These are phyloP conservation scores for Alternaria sp. DNA, from an alignment of 2,329 filamentous ascomycete genomes.

Conservation along the genomic window DNA sequence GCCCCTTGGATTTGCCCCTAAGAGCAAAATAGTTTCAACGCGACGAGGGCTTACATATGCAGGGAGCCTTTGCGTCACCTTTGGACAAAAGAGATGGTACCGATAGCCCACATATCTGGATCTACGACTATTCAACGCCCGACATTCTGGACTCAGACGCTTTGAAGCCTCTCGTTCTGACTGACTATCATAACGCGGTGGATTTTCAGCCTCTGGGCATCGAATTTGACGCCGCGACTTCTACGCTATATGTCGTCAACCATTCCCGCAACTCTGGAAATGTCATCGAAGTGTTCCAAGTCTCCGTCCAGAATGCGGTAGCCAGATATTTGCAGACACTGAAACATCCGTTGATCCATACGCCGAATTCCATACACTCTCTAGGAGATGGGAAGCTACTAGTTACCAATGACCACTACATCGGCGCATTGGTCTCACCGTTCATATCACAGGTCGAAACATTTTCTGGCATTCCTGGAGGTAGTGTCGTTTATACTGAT, in stretches of 20 bases:
- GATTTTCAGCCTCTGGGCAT: slow-evolving; percentile 55
- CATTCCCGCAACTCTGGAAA: slow-evolving; percentile 43
- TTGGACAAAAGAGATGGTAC: slow-evolving; percentile 10
- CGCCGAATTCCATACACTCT: slow-evolving; percentile 50
- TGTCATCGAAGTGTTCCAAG: slow-evolving; percentile 39
- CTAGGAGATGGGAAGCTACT: slow-evolving; percentile 42
- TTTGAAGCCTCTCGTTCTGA: slow-evolving; percentile 33
- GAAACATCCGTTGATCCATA: slow-evolving; percentile 38
- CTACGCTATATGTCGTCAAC: slow-evolving; percentile 50
- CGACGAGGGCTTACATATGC: not conserved
- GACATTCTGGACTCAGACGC: slow-evolving; percentile 18
- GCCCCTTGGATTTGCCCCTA: not conserved
- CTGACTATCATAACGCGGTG: slow-evolving; percentile 26
- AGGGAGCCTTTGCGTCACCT: slow-evolving; percentile 39
- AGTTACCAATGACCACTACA: slow-evolving; percentile 53
- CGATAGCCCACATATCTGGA: slow-evolving; percentile 43
- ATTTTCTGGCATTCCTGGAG: slow-evolving; percentile 45
- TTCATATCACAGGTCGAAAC: slow-evolving; percentile 49
- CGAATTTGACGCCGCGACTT: slow-evolving; percentile 42
- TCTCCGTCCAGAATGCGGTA: slow-evolving; percentile 27
- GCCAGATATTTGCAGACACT: slow-evolving; percentile 41
- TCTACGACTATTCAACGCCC: slow-evolving; percentile 47
- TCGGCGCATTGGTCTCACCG: slow-evolving; percentile 32
- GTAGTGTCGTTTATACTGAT: slow-evolving; percentile 47
- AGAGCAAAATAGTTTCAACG: not conserved